Evolutionary conservation across 2,329 filamentous ascomycete species (phyloP), one percentile per base, ranked within the genome.

Genomic region (Claviceps africana): DNA sequence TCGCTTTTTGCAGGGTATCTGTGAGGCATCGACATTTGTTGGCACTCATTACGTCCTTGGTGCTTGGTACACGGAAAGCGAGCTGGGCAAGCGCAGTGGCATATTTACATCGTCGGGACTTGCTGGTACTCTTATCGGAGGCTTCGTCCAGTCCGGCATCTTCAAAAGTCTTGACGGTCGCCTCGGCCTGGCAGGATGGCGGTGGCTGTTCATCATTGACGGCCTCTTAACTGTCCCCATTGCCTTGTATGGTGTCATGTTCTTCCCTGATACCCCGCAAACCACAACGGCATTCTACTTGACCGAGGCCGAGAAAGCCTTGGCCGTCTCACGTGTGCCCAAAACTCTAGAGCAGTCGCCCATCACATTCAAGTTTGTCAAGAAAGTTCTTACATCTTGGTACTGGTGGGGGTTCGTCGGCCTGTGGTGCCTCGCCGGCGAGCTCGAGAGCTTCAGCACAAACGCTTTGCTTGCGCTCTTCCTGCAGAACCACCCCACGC

Each of bases 121-220:
- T 1, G 76, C 76, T 0, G 80, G 80, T 0, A 80, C 74, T 43
- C 61, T 69, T 54, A 62, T 69, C 31, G 66, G 65, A 1, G 83
- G 82, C 1, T 67, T 82, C 25, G 77, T 83, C 47, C 76, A 78
- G 19, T 78, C 78, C 0, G 79, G 82, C 1, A 85, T 88, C 51
- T 78, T 79, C 4, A 52, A 57, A 1, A 63, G 61, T 44, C 56
- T 69, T 50, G 52, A 68, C 33, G 72, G 76, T 1, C 67, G 68
- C 2, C 65, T 66, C 21, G 83, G 82, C 0, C 66, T 85, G 1
- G 75, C 70, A 0, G 82, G 82, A 7, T 87, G 82, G 82, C 70
- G 79, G 2, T 85, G 81, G 82, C 70, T 86, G 0, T 86, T 86
- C 65, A 82, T 86, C 40, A 77, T 86, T 10, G 83, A 87, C 60